Evolutionary conservation across 352 stramenopile genomes (phyloP).

Genomic region (Globisporangium heterothallicum): DNA sequence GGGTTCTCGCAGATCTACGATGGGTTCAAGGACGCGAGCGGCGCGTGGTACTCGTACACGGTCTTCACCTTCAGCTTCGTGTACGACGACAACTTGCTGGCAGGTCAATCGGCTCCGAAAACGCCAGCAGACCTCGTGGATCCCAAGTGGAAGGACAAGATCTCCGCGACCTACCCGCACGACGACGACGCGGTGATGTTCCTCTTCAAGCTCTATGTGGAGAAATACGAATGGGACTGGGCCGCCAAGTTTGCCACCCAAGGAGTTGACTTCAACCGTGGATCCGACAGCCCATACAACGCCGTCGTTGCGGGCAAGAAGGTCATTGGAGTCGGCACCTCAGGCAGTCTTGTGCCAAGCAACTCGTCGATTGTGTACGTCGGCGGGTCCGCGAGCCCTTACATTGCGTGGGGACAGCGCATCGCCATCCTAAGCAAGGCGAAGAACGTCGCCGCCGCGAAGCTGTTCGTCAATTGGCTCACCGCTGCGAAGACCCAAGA

Average conservation of each 20-base stretch:
- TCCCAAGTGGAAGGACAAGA: constrained; percentile 27
- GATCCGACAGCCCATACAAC: constrained; percentile 25
- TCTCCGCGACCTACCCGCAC: constrained; percentile 42
- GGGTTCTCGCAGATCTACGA: constrained; percentile 52
- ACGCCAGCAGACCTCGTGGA: constrained; percentile 26
- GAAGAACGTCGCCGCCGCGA: constrained; percentile 40
- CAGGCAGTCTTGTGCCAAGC: too few species aligned
- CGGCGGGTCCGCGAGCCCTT: constrained; percentile 1
- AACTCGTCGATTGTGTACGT: too few species aligned
- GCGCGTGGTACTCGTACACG: constrained; percentile 33
- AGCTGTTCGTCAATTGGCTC: constrained; percentile 58
- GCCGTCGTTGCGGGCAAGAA: constrained; percentile 23
- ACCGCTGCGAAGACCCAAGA: constrained; percentile 30
- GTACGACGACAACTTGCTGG: constrained; percentile 22
- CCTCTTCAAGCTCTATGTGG: constrained; percentile 34
- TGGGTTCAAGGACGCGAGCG: constrained; percentile 24
- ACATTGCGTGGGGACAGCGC: constrained; percentile 43
- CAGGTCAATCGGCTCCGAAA: constrained; percentile 7
- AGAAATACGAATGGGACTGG: constrained; percentile 57
- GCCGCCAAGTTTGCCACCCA: constrained; percentile 32
- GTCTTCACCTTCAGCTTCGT: constrained; percentile 40
- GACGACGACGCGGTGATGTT: constrained; percentile 51
- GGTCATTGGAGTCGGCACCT: constrained; percentile 21
- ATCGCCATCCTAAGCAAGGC: constrained; percentile 54
- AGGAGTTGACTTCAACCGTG: constrained; percentile 29